phyloP scores from a whole-genome alignment of 805 yeast species.

The Grigorovia humatica region DNA sequence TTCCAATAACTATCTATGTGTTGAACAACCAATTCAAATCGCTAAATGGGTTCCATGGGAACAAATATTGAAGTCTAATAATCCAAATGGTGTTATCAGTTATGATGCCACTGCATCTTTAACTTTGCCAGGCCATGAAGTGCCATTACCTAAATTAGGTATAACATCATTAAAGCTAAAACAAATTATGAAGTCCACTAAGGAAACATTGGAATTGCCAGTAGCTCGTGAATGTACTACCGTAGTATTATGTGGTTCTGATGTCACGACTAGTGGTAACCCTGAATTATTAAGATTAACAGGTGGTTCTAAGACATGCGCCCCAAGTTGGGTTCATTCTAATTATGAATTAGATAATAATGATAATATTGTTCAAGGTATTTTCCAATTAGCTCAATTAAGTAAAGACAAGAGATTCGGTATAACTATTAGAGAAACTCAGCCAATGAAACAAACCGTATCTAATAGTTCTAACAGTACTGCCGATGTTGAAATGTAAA shows the following conservation, averaged over 20 bases:
- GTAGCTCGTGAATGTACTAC: constrained; percentile 78
- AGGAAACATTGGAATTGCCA: constrained; percentile 39
- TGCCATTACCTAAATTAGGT: constrained; percentile 67
- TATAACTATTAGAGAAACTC: constrained; percentile 51
- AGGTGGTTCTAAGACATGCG: constrained; percentile 61
- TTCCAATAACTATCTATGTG: constrained; percentile 66
- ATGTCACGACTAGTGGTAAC: constrained; percentile 30
- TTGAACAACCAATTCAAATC: constrained; percentile 59
- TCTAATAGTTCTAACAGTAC: neutral
- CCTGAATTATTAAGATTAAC: constrained; percentile 65
- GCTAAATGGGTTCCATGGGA: constrained; percentile 68
- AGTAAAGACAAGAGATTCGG: constrained; percentile 64
- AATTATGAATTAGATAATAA: constrained; percentile 48
- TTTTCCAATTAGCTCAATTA: constrained; percentile 46
- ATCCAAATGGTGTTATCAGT: constrained; percentile 59
- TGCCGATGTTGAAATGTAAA: constrained; percentile 12
- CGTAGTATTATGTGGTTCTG: constrained; percentile 45
- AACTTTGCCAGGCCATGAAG: constrained; percentile 58
- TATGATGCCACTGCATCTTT: constrained; percentile 49
- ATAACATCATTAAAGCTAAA: constrained; percentile 59
- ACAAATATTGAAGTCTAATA: constrained; percentile 49
- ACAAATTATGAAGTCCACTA: constrained; percentile 41
- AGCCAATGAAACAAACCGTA: constrained; percentile 36
- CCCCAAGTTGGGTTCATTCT: constrained; percentile 86
- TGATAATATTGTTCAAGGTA: constrained; percentile 33